phyloP scores from a whole-genome alignment of 805 yeast genomes.

The Pichia membranifaciens region DNA sequence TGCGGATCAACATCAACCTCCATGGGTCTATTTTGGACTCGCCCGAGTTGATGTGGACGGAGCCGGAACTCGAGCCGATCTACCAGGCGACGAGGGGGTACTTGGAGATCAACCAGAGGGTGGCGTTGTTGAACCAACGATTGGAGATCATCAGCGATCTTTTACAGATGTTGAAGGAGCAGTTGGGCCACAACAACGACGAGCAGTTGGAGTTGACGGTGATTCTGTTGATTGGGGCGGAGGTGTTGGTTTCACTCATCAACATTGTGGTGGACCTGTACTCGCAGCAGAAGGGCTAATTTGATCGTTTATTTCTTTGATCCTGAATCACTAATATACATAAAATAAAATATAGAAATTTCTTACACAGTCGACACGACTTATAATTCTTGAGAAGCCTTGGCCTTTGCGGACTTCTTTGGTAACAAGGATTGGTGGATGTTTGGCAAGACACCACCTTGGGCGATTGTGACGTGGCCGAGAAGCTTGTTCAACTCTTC shows the following conservation, averaged over 20 bases:
- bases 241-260: conserved; percentile 80
- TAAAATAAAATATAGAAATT: background rate
- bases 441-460: conserved; percentile 99
- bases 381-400: conserved; percentile 57
- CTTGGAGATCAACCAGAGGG: conserved; percentile 91
- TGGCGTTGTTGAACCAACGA: conserved; percentile 81
- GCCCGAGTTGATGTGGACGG: conserved; percentile 98
- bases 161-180: conserved; percentile 94
- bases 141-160: conserved; percentile 90
- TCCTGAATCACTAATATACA: conserved; percentile 6
- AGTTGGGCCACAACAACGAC: conserved; percentile 89
- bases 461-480: conserved; percentile 91
- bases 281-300: conserved; percentile 21
- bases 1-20: conserved; percentile 73
- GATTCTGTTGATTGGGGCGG: conserved; percentile 84
- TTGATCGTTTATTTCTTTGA: background rate
- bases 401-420: conserved; percentile 47
- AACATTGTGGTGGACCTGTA: conserved; percentile 50
- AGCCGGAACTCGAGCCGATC: conserved; percentile 95
- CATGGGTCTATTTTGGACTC: conserved; percentile 90
- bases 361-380: conserved; percentile 4
- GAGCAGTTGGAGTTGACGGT: conserved; percentile 90
- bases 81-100: conserved; percentile 97
- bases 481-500: conserved; percentile 95
- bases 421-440: conserved; percentile 87